Conservation (phyloP, 2,329 filamentous ascomycete species). For the Gliomastix tumulicola region DNA sequence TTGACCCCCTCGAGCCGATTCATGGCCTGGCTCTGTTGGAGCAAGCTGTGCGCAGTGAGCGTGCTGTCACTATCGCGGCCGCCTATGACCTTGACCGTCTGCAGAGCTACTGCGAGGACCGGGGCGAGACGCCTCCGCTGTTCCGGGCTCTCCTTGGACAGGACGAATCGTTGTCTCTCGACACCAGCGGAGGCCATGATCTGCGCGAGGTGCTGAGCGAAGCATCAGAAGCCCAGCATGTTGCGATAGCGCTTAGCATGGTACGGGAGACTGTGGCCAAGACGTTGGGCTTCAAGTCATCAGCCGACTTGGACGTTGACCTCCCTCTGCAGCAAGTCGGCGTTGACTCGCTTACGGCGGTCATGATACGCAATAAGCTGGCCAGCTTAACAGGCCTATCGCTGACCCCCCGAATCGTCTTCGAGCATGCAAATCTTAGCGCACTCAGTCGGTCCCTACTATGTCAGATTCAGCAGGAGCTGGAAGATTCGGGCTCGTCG, state of each 20-base stretch:
- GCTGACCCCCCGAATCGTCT: slow-evolving; percentile 4
- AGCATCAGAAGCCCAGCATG: background rate
- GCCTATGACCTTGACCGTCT: slow-evolving; percentile 2
- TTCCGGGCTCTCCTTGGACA: slow-evolving; percentile 1
- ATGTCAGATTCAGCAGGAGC: slow-evolving; percentile 2
- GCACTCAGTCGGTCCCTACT: slow-evolving; percentile 3
- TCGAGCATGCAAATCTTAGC: slow-evolving; percentile 5
- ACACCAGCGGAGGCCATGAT: background rate
- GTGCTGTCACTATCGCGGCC: slow-evolving; percentile 7
- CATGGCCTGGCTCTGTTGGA: slow-evolving; percentile 4
- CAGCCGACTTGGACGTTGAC: slow-evolving; percentile 7
- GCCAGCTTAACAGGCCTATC: slow-evolving; percentile 5
- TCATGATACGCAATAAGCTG: slow-evolving; percentile 8
- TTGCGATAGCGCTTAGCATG: slow-evolving; percentile 4
- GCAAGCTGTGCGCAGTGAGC: slow-evolving; percentile 2
- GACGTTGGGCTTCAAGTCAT: slow-evolving; percentile 5
- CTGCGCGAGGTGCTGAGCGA: background rate
- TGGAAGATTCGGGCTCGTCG: background rate
- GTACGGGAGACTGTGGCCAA: slow-evolving; percentile 7
- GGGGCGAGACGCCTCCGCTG: background rate
- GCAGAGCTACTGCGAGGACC: slow-evolving; percentile 1
- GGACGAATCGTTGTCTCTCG: background rate
- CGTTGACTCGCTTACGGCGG: slow-evolving; percentile 10
- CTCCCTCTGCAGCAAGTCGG: slow-evolving; percentile 7
- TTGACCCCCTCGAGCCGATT: slow-evolving; percentile 3